Conservation (phyloP, 2,329 filamentous ascomycete species). For the Neofusicoccum umdonicola region DNA sequence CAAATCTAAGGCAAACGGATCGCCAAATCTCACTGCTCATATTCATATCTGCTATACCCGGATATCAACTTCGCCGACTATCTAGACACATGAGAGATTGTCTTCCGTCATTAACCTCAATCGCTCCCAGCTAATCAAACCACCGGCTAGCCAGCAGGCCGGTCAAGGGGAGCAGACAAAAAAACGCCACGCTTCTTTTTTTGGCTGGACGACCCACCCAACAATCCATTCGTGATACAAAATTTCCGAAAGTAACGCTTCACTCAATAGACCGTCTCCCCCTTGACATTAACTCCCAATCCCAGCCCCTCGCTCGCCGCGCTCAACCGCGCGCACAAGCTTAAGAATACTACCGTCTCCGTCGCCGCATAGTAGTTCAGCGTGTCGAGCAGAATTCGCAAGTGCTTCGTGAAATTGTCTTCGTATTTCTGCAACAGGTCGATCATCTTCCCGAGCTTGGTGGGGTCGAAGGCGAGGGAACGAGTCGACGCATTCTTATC, state of each 20-base stretch:
- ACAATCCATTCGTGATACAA: not conserved
- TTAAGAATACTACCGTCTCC: constrained; percentile 90
- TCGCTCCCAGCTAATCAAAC: not conserved
- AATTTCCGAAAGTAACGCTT: not conserved
- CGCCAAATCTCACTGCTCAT: no score
- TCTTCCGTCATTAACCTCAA: not conserved
- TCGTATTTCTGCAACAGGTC: constrained; percentile 91
- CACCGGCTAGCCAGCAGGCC: not conserved
- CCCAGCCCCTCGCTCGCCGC: constrained; percentile 52
- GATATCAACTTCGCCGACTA: not conserved
- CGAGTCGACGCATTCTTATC: constrained; percentile 20
- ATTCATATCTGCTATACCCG: not conserved
- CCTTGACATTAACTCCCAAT: constrained; percentile 7
- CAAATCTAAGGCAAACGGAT: no score
- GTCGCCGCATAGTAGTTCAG: constrained; percentile 97
- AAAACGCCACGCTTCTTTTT: not conserved
- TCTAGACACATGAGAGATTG: no score
- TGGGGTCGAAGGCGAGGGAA: constrained; percentile 50
- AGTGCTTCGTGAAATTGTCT: constrained; percentile 83
- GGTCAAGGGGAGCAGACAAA: not conserved
- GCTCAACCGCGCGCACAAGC: constrained; percentile 78
- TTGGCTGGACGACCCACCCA: not conserved
- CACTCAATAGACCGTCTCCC: not conserved
- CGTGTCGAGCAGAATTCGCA: constrained; percentile 91
- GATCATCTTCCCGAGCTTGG: constrained; percentile 70